Evolutionary conservation across 768 basidiomycete genomes (phyloP), one percentile per base, ranked within the genome.

Genomic region (Cystofilobasidium bisporidii): DNA sequence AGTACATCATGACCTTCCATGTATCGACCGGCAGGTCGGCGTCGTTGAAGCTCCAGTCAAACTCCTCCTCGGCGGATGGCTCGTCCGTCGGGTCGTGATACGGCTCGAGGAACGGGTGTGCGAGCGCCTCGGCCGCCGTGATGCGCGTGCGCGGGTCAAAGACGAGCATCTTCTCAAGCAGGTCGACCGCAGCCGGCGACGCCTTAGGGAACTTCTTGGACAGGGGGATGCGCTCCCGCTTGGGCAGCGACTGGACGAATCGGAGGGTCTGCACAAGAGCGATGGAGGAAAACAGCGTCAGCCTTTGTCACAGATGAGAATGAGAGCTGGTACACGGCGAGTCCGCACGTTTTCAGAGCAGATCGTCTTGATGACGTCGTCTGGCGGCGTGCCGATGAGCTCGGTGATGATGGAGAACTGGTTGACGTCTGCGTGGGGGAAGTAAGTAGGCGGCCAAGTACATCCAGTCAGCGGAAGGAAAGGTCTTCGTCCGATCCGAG

Each of bases 351-450:
- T 98, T 81, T 97, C 93, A 55, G 63, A 64, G 53, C 58, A 41
- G 74, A 99, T 98, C 55, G 96, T 98, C 79, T 96, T 87, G 73
- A 99, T 98, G 80, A 98, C 96, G 82, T 98, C 96, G 83, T 97
- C 92, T 10, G 93, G 91, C 40, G 96, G 96, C n/a, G 96, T 98
- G 45, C 96, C 96, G 63, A 99, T 80, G 20, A 98, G 81, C 77
- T 99, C 94, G 50, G 94, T 98, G 80, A 99, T 99, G 79, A 99
- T 98, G 57, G 92, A 96, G 81, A 99, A 98, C 77, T 99, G 96
- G 80, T 99, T 92, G 73, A 98, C 96, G 78, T 99, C 94, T 98
- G 75, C 30, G 62, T 22, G 11, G 45, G 45, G 6, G 26, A 53
- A 17, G 15, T 1, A 36, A 55, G 30, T 30, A 63, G 45, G 20